A percentile compares a stretch with the other conserved stretches of the same genome.
Evolutionary conservation across 306 rosid species (phyloP).

Genomic region (Crotalaria pallida): DNA sequence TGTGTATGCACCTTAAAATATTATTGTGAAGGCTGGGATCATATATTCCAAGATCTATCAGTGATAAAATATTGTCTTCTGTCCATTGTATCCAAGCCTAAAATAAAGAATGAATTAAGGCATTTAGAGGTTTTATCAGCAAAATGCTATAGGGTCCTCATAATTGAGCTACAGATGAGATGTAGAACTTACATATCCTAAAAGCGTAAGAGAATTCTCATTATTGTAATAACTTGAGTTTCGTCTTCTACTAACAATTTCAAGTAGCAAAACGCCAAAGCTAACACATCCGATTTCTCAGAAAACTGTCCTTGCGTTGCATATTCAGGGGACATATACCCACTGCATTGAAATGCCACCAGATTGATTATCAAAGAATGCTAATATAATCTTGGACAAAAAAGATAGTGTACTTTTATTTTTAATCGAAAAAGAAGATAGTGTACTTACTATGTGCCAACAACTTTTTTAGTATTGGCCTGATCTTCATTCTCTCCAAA

Average conservation of each 20-base stretch:
- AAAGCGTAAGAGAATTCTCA: not conserved
- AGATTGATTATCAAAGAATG: not conserved
- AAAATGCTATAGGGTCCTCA: not conserved
- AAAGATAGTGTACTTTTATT: not conserved
- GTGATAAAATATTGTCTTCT: not conserved
- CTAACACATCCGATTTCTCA: conserved; percentile 31
- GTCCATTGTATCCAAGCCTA: conserved; percentile 31
- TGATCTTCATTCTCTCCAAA: conserved; percentile 13
- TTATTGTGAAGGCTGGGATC: not conserved
- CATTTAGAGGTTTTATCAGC: not conserved
- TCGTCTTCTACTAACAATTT: conserved; percentile 24
- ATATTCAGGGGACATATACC: conserved; percentile 31
- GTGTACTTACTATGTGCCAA: conserved; percentile 4
- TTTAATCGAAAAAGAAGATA: no score
- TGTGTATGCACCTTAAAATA: conserved; percentile 24
- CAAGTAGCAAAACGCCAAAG: conserved; percentile 29
- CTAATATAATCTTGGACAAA: not conserved
- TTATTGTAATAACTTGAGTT: conserved; percentile 18
- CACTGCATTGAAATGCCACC: conserved; percentile 6
- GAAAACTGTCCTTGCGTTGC: conserved; percentile 23
- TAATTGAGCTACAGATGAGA: not conserved
- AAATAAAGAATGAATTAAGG: not conserved
- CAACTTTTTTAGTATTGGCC: not conserved
- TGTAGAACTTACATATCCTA: conserved; percentile 21
- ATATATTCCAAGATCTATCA: conserved; percentile 6